phyloP scores from a whole-genome alignment of 345 rosid genomes.

The Balakata baccata region DNA sequence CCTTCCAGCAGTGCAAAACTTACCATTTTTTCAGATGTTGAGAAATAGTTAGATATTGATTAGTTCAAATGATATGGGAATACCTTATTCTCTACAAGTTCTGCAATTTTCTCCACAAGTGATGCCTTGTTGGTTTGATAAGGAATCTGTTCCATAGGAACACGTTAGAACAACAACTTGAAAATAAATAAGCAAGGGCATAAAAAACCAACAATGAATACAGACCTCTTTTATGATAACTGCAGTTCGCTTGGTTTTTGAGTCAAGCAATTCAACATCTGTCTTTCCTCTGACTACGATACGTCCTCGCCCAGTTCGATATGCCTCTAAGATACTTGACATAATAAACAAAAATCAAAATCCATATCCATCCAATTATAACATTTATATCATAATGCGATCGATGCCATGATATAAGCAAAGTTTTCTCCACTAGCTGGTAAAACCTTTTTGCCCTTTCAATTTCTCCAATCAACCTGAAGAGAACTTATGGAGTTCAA shows the following conservation, averaged over 20 bases:
- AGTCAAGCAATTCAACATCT: constrained; percentile 74
- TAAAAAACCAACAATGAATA: background rate
- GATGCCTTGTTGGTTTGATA: constrained; percentile 89
- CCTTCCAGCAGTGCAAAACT: background rate
- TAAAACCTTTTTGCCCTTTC: background rate
- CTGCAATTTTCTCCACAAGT: constrained; percentile 95
- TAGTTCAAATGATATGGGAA: background rate
- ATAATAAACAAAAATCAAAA: constrained; percentile 24
- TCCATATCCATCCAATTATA: background rate
- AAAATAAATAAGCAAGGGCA: constrained; percentile 17
- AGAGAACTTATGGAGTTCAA: background rate
- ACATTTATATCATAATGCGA: background rate
- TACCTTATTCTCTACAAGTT: constrained; percentile 92
- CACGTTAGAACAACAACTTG: background rate
- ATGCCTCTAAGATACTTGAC: constrained; percentile 78
- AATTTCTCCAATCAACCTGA: background rate
- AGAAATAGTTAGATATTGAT: background rate
- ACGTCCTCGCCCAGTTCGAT: constrained; percentile 89
- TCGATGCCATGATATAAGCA: background rate
- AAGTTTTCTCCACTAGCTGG: background rate
- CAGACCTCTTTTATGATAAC: constrained; percentile 84
- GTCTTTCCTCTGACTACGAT: constrained; percentile 81
- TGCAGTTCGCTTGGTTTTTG: constrained; percentile 69
- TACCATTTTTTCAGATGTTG: background rate
- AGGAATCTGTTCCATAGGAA: constrained; percentile 63